A percentile compares a stretch with the other conserved stretches of the same genome.
Conservation (phyloP, 495 filamentous ascomycete species). For the Schizothecium vesticola region DNA sequence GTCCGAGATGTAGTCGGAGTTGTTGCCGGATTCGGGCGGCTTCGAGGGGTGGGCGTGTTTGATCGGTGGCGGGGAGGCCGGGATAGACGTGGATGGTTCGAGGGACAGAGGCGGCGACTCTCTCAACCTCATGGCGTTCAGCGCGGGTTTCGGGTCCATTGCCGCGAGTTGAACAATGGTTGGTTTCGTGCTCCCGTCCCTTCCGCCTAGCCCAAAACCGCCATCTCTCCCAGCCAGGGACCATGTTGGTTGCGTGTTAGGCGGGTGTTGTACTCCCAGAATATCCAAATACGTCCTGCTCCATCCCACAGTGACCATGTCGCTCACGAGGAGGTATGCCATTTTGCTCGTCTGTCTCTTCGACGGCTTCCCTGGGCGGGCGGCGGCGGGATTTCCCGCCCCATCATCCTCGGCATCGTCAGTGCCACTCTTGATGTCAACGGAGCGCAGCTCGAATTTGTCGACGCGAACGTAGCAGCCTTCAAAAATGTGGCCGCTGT, state of each 20-base stretch:
- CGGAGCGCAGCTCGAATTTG: constrained; percentile 18
- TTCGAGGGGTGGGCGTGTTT: neutral
- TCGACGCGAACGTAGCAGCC: constrained; percentile 40
- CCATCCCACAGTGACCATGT: constrained; percentile 37
- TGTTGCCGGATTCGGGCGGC: neutral
- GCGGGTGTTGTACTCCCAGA: constrained; percentile 11
- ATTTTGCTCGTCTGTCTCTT: constrained; percentile 15
- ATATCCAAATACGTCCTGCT: constrained; percentile 29
- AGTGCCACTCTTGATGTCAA: constrained; percentile 4
- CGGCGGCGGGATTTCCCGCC: neutral
- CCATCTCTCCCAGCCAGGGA: neutral
- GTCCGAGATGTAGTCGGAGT: constrained; percentile 13
- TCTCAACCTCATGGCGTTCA: neutral
- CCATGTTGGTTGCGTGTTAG: neutral
- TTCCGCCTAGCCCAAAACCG: neutral
- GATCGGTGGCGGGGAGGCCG: neutral
- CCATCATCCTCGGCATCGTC: neutral
- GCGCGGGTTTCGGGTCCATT: neutral
- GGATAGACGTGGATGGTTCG: neutral
- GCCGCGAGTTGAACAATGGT: neutral
- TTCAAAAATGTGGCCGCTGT: constrained; percentile 31
- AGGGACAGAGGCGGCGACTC: neutral
- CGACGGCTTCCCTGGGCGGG: neutral
- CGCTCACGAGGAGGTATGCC: constrained; percentile 37
- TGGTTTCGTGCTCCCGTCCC: neutral